Evolutionary conservation across 495 filamentous ascomycete genomes (phyloP).

Genomic region (Penicillium waksmanii): DNA sequence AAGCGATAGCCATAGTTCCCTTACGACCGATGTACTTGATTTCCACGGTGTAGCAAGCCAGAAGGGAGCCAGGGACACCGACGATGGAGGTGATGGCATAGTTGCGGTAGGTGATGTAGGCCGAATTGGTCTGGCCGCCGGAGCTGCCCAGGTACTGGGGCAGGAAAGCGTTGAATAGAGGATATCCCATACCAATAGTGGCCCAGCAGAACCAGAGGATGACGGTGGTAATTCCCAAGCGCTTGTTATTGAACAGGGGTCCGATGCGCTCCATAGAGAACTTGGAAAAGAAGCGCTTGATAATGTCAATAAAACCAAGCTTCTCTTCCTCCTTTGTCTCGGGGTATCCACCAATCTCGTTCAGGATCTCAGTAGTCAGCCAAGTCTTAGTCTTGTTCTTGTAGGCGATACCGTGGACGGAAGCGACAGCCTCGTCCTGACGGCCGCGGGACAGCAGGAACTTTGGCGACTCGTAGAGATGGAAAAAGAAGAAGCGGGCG

Average conservation of each 20-base stretch:
- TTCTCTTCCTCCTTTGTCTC: slow-evolving; percentile 37
- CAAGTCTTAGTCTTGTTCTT: slow-evolving; percentile 57
- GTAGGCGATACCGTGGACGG: slow-evolving; percentile 65
- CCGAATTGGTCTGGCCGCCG: slow-evolving; percentile 41
- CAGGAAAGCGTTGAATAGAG: slow-evolving; percentile 63
- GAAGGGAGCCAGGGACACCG: slow-evolving; percentile 58
- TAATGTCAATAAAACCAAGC: slow-evolving; percentile 47
- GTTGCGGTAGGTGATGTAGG: slow-evolving; percentile 60
- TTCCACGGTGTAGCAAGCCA: slow-evolving; percentile 60
- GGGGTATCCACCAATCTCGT: slow-evolving; percentile 55
- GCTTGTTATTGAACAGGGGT: slow-evolving; percentile 57
- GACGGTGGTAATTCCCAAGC: slow-evolving; percentile 50
- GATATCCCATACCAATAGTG: slow-evolving; percentile 61
- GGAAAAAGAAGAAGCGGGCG: slow-evolving; percentile 75
- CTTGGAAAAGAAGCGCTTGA: slow-evolving; percentile 56
- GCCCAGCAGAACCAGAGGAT: slow-evolving; percentile 62
- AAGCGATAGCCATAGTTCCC: slow-evolving; percentile 59
- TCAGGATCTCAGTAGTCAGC: slow-evolving; percentile 56
- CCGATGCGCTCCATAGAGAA: slow-evolving; percentile 58
- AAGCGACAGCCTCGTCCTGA: slow-evolving; percentile 71
- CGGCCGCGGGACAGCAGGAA: slow-evolving; percentile 72
- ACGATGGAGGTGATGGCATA: slow-evolving; percentile 63
- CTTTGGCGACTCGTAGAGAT: slow-evolving; percentile 81
- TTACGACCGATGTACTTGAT: slow-evolving; percentile 63
- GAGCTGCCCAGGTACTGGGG: slow-evolving; percentile 58